phyloP scores from a whole-genome alignment of 2,329 filamentous ascomycete species.

The Aspergillus clavatus region DNA sequence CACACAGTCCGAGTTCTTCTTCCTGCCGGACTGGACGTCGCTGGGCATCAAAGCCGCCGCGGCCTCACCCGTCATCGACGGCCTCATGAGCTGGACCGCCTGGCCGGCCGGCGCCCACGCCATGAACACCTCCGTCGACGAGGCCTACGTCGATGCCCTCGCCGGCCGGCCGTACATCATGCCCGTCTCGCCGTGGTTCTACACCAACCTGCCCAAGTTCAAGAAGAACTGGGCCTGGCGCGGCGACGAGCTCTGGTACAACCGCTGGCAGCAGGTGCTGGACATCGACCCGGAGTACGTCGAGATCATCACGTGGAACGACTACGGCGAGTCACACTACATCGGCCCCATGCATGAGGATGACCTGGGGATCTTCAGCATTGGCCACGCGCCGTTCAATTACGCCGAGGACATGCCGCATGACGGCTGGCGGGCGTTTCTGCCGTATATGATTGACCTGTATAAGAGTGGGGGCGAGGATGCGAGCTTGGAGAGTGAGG shows the following conservation, averaged over 20 bases:
- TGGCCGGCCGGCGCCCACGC: conserved; percentile 38
- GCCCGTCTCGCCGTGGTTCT: conserved; percentile 55
- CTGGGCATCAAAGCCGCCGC: conserved; percentile 25
- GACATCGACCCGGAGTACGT: conserved; percentile 50
- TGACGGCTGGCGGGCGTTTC: conserved; percentile 27
- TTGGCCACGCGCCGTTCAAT: conserved; percentile 37
- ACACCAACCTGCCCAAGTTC: conserved; percentile 53
- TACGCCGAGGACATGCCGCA: conserved; percentile 28
- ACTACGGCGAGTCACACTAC: conserved; percentile 59
- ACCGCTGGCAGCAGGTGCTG: conserved; percentile 54
- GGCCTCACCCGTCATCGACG: conserved; percentile 29
- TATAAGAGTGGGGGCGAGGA: conserved; percentile 29
- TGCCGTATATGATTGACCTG: conserved; percentile 34
- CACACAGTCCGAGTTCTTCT: conserved; percentile 33
- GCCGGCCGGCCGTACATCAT: conserved; percentile 46
- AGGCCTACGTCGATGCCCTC: conserved; percentile 36
- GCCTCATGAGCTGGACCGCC: conserved; percentile 41
- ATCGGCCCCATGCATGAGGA: conserved; percentile 47
- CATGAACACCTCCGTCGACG: conserved; percentile 36
- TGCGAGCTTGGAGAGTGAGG: conserved; percentile 22
- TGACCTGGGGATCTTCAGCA: conserved; percentile 35
- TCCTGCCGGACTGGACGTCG: conserved; percentile 46
- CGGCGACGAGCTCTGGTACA: conserved; percentile 56
- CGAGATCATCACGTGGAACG: conserved; percentile 57
- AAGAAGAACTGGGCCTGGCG: conserved; percentile 61